A percentile compares a stretch with the other conserved stretches of the same genome.
These are phyloP conservation scores for Nicotiana noctiflora DNA, from an alignment of 257 asterid species.

Conservation along the genomic window DNA sequence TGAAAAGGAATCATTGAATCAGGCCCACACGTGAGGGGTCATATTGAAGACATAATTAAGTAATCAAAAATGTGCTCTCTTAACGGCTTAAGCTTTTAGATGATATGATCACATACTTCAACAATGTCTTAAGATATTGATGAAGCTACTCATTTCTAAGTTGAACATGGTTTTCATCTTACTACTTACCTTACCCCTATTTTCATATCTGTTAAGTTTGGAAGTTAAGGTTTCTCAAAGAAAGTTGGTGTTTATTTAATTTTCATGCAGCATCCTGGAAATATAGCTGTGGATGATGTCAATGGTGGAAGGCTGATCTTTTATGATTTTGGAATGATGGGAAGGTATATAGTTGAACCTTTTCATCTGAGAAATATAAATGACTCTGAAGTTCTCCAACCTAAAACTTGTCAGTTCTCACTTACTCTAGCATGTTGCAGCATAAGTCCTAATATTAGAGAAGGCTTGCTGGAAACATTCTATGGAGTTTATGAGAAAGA, in stretches of 20 bases:
- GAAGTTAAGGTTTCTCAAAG: not conserved
- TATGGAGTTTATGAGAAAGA: conserved; percentile 94
- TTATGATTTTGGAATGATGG: conserved; percentile 97
- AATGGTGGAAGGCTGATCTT: conserved; percentile 88
- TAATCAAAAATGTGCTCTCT: no score
- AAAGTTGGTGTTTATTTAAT: not conserved
- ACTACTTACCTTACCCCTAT: not conserved
- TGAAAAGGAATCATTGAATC: no score
- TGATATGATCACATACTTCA: no score
- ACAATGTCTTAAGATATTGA: not conserved
- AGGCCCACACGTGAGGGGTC: no score
- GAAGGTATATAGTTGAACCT: conserved; percentile 40
- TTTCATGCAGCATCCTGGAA: conserved; percentile 74
- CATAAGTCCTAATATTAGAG: conserved; percentile 77
- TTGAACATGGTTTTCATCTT: not conserved
- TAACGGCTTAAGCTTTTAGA: no score
- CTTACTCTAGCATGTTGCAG: conserved; percentile 38
- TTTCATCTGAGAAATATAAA: conserved; percentile 4
- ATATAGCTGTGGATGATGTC: conserved; percentile 79
- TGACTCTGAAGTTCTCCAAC: conserved; percentile 6
- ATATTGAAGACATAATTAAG: no score
- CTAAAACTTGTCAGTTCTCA: conserved; percentile 5
- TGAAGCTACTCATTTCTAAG: not conserved
- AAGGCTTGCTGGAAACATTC: conserved; percentile 78
- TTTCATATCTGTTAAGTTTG: not conserved